These are phyloP conservation scores for Diaporthe capsici DNA, from an alignment of 2,329 filamentous ascomycete species.

Conservation along the genomic window DNA sequence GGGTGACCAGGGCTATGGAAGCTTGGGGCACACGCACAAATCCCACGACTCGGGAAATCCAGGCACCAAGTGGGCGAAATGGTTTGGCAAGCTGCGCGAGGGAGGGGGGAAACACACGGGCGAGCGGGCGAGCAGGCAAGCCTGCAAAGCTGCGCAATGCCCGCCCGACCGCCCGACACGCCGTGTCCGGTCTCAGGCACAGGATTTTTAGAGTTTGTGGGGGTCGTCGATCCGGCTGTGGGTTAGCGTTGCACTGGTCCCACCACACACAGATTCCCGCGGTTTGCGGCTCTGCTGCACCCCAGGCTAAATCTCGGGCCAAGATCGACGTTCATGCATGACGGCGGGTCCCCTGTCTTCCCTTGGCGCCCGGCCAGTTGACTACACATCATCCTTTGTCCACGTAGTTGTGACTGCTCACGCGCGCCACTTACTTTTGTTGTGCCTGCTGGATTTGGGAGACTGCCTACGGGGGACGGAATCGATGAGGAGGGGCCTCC, in stretches of 20 bases:
- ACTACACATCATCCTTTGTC: constrained; percentile 26
- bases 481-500: not conserved
- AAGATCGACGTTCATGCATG: constrained; percentile 11
- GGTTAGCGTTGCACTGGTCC: constrained; percentile 29
- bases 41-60: not conserved
- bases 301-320: constrained; percentile 26
- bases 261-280: constrained; percentile 9
- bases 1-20: not conserved
- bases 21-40: not conserved
- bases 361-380: constrained; percentile 5
- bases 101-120: not conserved
- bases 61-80: not conserved
- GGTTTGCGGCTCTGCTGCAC: constrained; percentile 22
- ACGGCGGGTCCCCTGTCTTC: not conserved
- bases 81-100: not conserved
- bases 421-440: not conserved
- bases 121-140: not conserved
- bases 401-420: not conserved
- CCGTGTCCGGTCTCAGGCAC: not conserved
- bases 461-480: not conserved
- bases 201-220: constrained; percentile 1
- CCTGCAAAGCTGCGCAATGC: not conserved
- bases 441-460: not conserved
- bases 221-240: not conserved
- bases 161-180: not conserved